A percentile compares a stretch with the other conserved stretches of the same genome.
phyloP scores from a whole-genome alignment of 2,329 filamentous ascomycete genomes.

The Pseudogymnoascus sp. region DNA sequence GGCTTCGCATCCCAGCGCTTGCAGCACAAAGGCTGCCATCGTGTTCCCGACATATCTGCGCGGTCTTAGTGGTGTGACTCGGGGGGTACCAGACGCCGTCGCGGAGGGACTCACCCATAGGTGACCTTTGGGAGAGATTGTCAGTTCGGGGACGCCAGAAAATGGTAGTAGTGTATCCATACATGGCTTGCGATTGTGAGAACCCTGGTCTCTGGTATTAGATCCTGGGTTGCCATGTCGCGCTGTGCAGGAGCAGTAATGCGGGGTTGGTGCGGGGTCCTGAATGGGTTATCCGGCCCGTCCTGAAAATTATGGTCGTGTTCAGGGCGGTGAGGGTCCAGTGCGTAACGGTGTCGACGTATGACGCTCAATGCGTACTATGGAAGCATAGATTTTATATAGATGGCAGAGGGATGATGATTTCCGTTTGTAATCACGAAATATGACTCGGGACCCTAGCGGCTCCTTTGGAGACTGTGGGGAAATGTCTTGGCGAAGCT shows the following conservation, averaged over 20 bases:
- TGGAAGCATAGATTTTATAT: neutral
- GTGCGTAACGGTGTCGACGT: neutral
- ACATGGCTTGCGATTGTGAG: conserved; percentile 94
- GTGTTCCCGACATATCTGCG: conserved; percentile 92
- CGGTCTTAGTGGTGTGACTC: conserved; percentile 4
- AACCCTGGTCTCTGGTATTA: conserved; percentile 54
- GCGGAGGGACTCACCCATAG: conserved; percentile 53
- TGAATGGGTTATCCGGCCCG: conserved; percentile 2
- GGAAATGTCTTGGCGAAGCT: conserved; percentile 6
- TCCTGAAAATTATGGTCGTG: neutral
- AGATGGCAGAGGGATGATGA: neutral
- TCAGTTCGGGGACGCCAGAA: conserved; percentile 19
- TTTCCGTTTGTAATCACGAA: neutral
- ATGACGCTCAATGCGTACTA: neutral
- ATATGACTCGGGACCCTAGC: conserved; percentile 6
- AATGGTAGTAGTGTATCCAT: conserved; percentile 34
- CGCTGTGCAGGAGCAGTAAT: neutral
- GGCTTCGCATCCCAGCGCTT: conserved; percentile 87
- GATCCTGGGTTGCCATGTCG: neutral
- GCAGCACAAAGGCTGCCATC: conserved; percentile 90
- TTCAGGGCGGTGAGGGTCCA: conserved; percentile 1
- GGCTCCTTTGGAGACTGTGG: neutral
- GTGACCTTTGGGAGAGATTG: conserved; percentile 48
- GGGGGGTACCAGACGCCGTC: neutral
- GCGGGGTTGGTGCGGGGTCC: conserved; percentile 7